Evolutionary conservation across 371 early-diverging fungal species (phyloP).

Genomic region (Coelomomyces lativittatus): DNA sequence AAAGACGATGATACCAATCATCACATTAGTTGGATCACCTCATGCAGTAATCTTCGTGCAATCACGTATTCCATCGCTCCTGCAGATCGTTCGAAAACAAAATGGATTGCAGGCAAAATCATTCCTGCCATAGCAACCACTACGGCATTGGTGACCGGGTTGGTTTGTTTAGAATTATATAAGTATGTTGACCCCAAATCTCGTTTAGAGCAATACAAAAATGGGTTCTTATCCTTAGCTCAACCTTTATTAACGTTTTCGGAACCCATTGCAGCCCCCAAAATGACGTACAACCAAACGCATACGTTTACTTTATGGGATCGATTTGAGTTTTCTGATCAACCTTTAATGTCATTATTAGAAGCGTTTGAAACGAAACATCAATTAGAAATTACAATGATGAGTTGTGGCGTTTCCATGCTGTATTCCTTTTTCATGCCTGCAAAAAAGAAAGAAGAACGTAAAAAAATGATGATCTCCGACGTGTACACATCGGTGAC

Average conservation of each 20-base stretch:
- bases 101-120: conserved; percentile 99
- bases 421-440: conserved; percentile 76
- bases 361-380: conserved; percentile 65
- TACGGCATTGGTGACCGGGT: conserved; percentile 94
- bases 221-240: conserved; percentile 96
- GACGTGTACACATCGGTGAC: conserved; percentile 61
- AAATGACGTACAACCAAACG: conserved; percentile 64
- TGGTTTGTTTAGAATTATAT: conserved; percentile 94
- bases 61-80: conserved; percentile 83
- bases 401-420: conserved; percentile 83
- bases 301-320: conserved; percentile 89
- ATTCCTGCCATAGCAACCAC: conserved; percentile 99
- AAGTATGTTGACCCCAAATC: conserved; percentile 37
- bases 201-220: conserved; percentile 81
- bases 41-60: conserved; percentile 94
- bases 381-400: conserved; percentile 81
- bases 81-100: conserved; percentile 87
- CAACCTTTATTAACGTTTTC: conserved; percentile 98
- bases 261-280: conserved; percentile 84
- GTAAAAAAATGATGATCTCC: conserved; percentile 50
- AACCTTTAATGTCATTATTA: conserved; percentile 76
- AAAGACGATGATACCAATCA: conserved; percentile 98
- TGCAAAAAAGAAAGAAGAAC: conserved; percentile 67
- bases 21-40: conserved; percentile 98
- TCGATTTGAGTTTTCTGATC: conserved; percentile 70